A percentile compares a stretch with the other conserved stretches of the same genome.
Conservation (phyloP, 1,284 basidiomycete genomes). For the Apiotrichum mycotoxinovorans region DNA sequence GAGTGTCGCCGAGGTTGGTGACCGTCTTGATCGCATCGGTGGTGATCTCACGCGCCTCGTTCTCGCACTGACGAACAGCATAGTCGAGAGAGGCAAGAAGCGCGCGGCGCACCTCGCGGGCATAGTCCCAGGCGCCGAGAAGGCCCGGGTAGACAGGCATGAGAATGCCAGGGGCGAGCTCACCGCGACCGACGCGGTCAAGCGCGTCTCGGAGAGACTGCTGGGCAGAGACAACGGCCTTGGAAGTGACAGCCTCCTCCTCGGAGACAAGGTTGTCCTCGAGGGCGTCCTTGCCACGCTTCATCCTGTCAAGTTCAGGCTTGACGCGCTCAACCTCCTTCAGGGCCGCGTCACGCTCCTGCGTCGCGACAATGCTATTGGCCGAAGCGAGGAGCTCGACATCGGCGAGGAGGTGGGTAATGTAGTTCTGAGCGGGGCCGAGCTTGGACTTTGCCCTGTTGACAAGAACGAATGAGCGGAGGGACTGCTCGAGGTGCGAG, state of each 20-base stretch:
- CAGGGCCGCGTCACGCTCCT: conserved; percentile 72
- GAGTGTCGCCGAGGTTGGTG: conserved; percentile 66
- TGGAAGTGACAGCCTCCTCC: conserved; percentile 71
- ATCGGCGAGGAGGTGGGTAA: conserved; percentile 82
- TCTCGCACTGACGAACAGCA: conserved; percentile 75
- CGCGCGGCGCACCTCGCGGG: conserved; percentile 71
- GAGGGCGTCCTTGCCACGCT: conserved; percentile 65
- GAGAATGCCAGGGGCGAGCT: conserved; percentile 52
- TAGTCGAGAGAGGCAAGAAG: conserved; percentile 75
- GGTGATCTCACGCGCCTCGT: conserved; percentile 73
- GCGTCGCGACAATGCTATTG: conserved; percentile 79
- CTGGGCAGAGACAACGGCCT: conserved; percentile 59
- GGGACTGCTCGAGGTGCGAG: conserved; percentile 80
- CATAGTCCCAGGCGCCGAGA: conserved; percentile 83
- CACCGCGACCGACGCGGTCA: conserved; percentile 71
- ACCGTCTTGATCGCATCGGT: conserved; percentile 67
- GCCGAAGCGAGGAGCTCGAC: conserved; percentile 80
- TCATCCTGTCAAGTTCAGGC: conserved; percentile 85
- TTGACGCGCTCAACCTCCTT: conserved; percentile 67
- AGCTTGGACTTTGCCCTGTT: conserved; percentile 96
- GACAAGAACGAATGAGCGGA: conserved; percentile 91
- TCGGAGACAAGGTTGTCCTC: conserved; percentile 74
- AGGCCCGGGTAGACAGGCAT: conserved; percentile 86
- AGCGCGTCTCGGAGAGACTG: conserved; percentile 67
- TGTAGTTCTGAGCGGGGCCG: conserved; percentile 88